Base-by-base conservation (phyloP, 2,329 filamentous ascomycete species). In the Decorospora gaudefroyi region DNA sequence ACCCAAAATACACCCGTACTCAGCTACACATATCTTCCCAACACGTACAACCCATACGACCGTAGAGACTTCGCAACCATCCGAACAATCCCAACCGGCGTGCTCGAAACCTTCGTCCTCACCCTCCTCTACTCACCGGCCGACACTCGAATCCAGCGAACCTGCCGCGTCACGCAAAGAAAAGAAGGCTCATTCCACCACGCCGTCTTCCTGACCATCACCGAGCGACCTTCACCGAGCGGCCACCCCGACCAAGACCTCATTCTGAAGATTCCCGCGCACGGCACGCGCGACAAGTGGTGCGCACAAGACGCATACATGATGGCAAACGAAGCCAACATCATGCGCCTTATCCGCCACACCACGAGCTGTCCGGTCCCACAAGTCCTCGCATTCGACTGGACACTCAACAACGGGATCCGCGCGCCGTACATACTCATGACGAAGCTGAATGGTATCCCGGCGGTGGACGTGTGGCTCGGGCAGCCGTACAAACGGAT, bases 371-470 rank as follows among this genome's bases (percentile, higher is more conserved):
- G 53, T 7, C 59, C 53, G 1, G 37, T 62, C 2, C 57, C 59
- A 2, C 30, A 42, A 7, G 32, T 58, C 26, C 17, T 58, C 13
- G 46, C 37, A 7, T 61, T 49, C 23, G 47, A 58, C 21, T 22
- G 32, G 1, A 31, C 35, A 5, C 13, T 49, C 8, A 16, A 52
- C 5, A 64, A 59, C 25, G 21, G 17, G 3, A 46, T 61, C 19
- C 29, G 42, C 3, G 45, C 45, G 8, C 60, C 60, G 8, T 62
- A 48, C 27, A 52, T 59, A 10, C 26, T 62, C 9, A 53, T 57
- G 53, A 46, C 40, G 18, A 41, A 35, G 25, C 9, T 61, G 3
- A 1, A 42, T 4, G 59, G 60, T n/a, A 34, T 37, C 0, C 25
- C 47, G 4, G 49, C 53, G 3, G 27, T 18, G 13, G 15, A 45